phyloP scores from a whole-genome alignment of 148 eudicot species.

The Talinum fruticosum region DNA sequence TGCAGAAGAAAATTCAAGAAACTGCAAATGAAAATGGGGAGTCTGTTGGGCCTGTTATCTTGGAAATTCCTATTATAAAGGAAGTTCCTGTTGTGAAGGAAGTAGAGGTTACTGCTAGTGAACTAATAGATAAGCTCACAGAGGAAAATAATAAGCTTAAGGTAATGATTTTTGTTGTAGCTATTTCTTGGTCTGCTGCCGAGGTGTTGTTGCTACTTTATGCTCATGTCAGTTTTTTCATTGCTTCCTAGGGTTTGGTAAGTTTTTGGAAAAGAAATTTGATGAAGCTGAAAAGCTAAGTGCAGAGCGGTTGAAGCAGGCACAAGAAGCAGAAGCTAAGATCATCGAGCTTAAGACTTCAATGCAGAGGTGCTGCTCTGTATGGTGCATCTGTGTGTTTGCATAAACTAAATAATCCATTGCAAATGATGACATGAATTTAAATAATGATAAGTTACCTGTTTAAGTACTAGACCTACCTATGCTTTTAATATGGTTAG shows the following conservation, averaged over 20 bases:
- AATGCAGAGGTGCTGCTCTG: conserved; percentile 56
- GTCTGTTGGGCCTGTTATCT: conserved; percentile 37
- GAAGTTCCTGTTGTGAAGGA: conserved; percentile 40
- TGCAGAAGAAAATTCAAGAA: conserved; percentile 56
- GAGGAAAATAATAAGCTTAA: conserved; percentile 73
- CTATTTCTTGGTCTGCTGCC: background rate
- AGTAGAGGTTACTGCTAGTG: conserved; percentile 32
- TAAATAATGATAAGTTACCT: background rate
- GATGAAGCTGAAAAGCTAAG: conserved; percentile 63
- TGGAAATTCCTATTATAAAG: conserved; percentile 36
- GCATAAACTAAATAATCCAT: background rate
- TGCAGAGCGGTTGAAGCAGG: conserved; percentile 72
- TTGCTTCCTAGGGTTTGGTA: conserved; percentile 46
- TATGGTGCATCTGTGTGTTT: background rate
- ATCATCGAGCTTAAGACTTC: conserved; percentile 67
- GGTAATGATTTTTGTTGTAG: conserved; percentile 34
- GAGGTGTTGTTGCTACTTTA: background rate
- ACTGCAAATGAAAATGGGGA: conserved; percentile 53
- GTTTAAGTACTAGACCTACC: background rate
- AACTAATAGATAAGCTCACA: conserved; percentile 47
- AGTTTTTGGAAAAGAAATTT: conserved; percentile 67
- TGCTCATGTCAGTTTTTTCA: background rate
- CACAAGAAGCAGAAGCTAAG: conserved; percentile 73
- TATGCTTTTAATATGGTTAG: background rate
- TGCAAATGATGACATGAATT: background rate